Percentiles rank a stretch among this genome's conserved stretches.
phyloP scores from a whole-genome alignment of 2,329 filamentous ascomycete species.

The Davidsoniella virescens region DNA sequence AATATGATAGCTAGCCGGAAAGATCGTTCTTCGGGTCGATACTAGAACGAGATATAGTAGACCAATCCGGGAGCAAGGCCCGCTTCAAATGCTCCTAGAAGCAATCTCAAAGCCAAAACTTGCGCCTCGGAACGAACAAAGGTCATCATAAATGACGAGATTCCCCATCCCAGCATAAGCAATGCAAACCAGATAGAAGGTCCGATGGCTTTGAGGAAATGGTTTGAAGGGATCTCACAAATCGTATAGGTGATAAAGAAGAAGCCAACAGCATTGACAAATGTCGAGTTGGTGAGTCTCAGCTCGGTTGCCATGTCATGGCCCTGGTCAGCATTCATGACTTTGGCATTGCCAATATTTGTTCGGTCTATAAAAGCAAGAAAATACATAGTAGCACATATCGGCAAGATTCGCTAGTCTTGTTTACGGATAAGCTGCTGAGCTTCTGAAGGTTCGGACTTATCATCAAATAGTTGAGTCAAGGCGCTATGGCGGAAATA shows the following conservation, averaged over 20 bases:
- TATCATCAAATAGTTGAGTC: no score
- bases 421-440: constrained; percentile 36
- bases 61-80: constrained; percentile 53
- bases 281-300: constrained; percentile 44
- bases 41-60: constrained; percentile 59
- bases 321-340: constrained; percentile 42
- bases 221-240: constrained; percentile 51
- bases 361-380: constrained; percentile 51
- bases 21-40: constrained; percentile 52
- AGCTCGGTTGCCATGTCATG: constrained; percentile 48
- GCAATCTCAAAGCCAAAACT: constrained; percentile 49
- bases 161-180: constrained; percentile 51
- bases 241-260: constrained; percentile 43
- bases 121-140: constrained; percentile 43
- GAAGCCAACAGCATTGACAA: constrained; percentile 40
- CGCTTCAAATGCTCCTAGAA: constrained; percentile 54
- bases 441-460: no score
- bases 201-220: constrained; percentile 48
- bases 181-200: constrained; percentile 48
- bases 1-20: constrained; percentile 55
- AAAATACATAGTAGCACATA: constrained; percentile 48
- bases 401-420: constrained; percentile 45
- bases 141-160: constrained; percentile 50
- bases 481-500: no score
- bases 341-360: constrained; percentile 54